Evolutionary conservation across 768 basidiomycete genomes (phyloP), one percentile per base, ranked within the genome.

Genomic region (Xanthoconium stramineum): DNA sequence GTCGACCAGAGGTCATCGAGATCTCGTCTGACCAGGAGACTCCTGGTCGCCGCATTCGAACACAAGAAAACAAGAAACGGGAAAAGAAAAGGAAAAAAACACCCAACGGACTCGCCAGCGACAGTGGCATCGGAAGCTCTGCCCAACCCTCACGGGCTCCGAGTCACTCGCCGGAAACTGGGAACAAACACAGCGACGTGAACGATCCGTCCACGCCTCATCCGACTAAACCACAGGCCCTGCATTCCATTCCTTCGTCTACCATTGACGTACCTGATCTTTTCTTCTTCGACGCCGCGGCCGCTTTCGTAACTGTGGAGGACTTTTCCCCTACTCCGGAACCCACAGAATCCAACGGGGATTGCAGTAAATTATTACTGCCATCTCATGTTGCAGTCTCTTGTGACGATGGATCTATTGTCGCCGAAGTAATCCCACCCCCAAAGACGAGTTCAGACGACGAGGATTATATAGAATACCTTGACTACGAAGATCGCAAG

Each of bases 391-490:
- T 91, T 28, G 78, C 78, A 9, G 76, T 91, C 7, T 73, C 83
- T 17, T 53, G 52, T 19, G 62, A 58, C 17, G 43, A 64, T 43
- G 74, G 54, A 33, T 65, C 69, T 43, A 69, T 75, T 14, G 75
- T 81, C 5, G 70, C 78, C 30, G 75, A 81, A 55, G 77, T 85
- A 19, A 67, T 83, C 17, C 68, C 75, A 14, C 73, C 79, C 17
- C 65, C 74, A 3, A 63, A 72, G 53, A 30, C 73, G 39, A 67
- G 80, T 37, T 74, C 76, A 14, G 83, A 84, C 20, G 81, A 80
- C 10, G 83, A 84, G 24, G 81, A 82, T 63, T 89, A 83, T 63
- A 91, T 93, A 55, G 83, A 91, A 50, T 91, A 89, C 64, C 75
- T 92, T 24, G 88, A 91, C 61, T 87, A 84, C 60, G 88, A 88